Evolutionary conservation across 441 rosid genomes (phyloP), one percentile per base, ranked within the genome.

Genomic region (Pelargonium citronellum): DNA sequence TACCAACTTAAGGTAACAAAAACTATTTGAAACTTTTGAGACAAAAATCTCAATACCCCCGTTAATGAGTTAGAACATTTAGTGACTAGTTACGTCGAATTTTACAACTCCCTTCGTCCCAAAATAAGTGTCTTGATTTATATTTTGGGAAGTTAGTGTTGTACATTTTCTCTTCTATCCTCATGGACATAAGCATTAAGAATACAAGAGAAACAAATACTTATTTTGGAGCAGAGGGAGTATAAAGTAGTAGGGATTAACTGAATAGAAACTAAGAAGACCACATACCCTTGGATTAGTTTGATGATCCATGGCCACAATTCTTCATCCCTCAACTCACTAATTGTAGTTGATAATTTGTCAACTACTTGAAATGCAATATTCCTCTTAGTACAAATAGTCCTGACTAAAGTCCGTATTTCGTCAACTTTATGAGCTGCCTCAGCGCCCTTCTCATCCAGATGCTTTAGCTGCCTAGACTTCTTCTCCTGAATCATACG

Each of bases 241-340:
- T 49, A 1, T 3, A 5, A 49, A 12, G 55, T n/a, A 3, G n/a
- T 16, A 49, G n/a, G 55, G 16, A 49, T 49, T 49, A 16, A 22
- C 13, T 4, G n/a, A 49, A 49, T 3, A 49, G 55, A 49, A 11
- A 13, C 22, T 51, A 53, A 17, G 41, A 71, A 27, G 37, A 5
- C 37, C 5, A 75, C 80, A 49, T 87, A 95, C 99, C 97, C 99
- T 72, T 84, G 86, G 73, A 95, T 91, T 75, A 95, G 82, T 76
- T 88, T 92, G 70, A 84, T 81, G 4, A 92, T 76, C 60, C 87
- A 97, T 0, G 97, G 99, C 97, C 97, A 95, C 7, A 95, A 79
- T 73, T 95, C 99, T 81, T 92, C 97, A 41, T 95, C 97, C 76
- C 96, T 84, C 64, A 95, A 91, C 85, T 87, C 92, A 82, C 83